Base-by-base conservation (phyloP, 2,329 filamentous ascomycete genomes). In the Aureobasidium melanogenum region DNA sequence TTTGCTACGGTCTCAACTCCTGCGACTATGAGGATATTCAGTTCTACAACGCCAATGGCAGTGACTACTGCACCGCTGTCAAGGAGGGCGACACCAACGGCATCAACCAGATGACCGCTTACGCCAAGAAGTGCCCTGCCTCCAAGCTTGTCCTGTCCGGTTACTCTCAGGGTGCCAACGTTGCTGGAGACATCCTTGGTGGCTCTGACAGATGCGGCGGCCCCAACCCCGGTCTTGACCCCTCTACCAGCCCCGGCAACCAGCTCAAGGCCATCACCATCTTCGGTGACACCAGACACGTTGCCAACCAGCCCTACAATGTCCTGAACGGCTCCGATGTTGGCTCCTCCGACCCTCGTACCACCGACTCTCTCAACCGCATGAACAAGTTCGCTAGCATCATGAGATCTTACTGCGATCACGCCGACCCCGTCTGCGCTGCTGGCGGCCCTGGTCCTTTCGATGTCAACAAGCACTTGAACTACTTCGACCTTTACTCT, bases 51-150 rank as follows among this genome's bases (percentile, higher is more conserved):
- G 55, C 63, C 9, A 51, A 54, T 5, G 62, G 52, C 19, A 63
- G 44, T 34, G 72, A 73, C 64, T 76, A 75, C 67, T 76, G 73
- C 67, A 59, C 68, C 26, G 71, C 74, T 2, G 71, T 78, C 9
- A 68, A 69, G 6, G 70, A 73, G 39, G 76, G 76, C 2, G 68
- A 68, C 9, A 64, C 1, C 32, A 59, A 59, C 24, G 56, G 56
- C 26, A 26, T 59, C 17, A 12, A 22, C 8, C 56, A 59, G 56
- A 59, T 59, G 32, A 59, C 22, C 24, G 44, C 43, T 22, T 59
- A 59, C 24, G 56, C 56, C 15, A 17, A 41, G 17, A 65, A 63
- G 47, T 70, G 67, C 48, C 67, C 68, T 5, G 62, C 56, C 26
- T 63, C 66, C 5, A 65, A 68, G 63, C 61, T 70, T 10, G 68